Base-by-base conservation (phyloP, 2,329 filamentous ascomycete species). In the Aspergillus tanneri region DNA sequence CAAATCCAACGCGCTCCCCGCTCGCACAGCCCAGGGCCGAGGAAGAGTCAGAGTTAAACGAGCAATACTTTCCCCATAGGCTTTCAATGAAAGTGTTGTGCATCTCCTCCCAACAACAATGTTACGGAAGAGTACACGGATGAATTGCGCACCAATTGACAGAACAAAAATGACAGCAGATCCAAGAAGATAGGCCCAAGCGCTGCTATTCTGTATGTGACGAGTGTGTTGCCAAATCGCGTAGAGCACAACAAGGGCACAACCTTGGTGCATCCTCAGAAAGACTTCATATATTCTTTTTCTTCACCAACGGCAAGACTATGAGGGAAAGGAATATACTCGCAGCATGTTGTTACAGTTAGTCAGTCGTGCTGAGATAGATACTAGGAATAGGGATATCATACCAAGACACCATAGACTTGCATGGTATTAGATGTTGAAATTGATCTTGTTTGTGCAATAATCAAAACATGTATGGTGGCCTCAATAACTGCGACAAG, bases 1-100 rank as follows among this genome's bases (percentile, higher is more conserved):
- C 52, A 7, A 62, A n/a, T 43, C 56, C 46, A 9, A 63, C 37
- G 25, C 59, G 56, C 44, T 63, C 39, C 19, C 56, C 50, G 56
- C 52, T 40, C 38, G 44, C 5, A 59, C 41, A 12, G 38, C 47
- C 54, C 43, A 59, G 8, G 58, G 53, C 11, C 49, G 44, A 11
- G 47, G 48, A n/a, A 54, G 37, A 41, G 28, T 21, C 32, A 35
- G 57, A 18, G 21, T 39, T 35, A 53, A 38, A 24, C 40, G 40
- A 9, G 38, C 30, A 28, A 35, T 40, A 27, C 34, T 21, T 24
- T 49, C 35, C 14, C 24, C 35, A 28, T 24, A 43, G 3, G n/a
- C 21, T 22, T 35, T 25, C 14, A 44, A 27, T 36, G 21, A 25
- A 19, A 44, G 38, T 11, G 32, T 30, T 18, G 42, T 43, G 21